Conservation (phyloP, 2,329 filamentous ascomycete genomes). For the Fonsecaea monophora region DNA sequence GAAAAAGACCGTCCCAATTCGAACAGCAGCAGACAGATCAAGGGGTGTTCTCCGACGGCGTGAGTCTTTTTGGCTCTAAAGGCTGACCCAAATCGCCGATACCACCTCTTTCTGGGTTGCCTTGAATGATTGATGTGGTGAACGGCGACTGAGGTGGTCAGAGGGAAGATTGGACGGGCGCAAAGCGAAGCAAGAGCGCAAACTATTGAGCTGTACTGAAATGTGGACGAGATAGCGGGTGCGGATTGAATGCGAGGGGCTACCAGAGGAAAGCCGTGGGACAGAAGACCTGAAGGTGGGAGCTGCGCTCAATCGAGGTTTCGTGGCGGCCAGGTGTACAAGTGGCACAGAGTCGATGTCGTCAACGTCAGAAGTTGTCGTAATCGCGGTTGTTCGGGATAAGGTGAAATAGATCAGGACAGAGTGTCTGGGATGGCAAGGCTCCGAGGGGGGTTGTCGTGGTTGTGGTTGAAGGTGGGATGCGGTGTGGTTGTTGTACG, state of each 20-base stretch:
- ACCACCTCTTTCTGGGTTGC: conserved; percentile 22
- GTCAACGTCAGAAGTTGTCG: conserved; percentile 14
- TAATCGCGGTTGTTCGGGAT: conserved; percentile 5
- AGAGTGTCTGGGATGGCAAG: conserved; percentile 20
- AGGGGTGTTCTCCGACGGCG: not conserved
- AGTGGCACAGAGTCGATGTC: conserved; percentile 1
- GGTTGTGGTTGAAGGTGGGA: conserved; percentile 18
- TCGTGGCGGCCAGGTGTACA: conserved; percentile 3
- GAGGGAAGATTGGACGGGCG: conserved; percentile 2
- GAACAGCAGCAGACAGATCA: conserved; percentile 13
- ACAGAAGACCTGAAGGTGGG: not conserved
- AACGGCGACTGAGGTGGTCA: not conserved
- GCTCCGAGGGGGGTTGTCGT: conserved; percentile 13
- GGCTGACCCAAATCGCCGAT: conserved; percentile 18
- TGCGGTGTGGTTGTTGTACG: conserved; percentile 15
- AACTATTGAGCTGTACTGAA: not conserved
- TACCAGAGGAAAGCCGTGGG: not conserved
- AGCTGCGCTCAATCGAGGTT: not conserved
- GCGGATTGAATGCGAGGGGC: not conserved
- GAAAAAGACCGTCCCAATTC: not conserved
- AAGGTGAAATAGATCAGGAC: conserved; percentile 12
- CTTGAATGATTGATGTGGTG: conserved; percentile 1
- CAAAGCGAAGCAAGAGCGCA: conserved; percentile 2
- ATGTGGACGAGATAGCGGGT: conserved; percentile 1
- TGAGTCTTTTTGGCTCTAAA: conserved; percentile 1